Base-by-base conservation (phyloP, 2,329 filamentous ascomycete genomes). In the Endoconidiophora polonica region DNA sequence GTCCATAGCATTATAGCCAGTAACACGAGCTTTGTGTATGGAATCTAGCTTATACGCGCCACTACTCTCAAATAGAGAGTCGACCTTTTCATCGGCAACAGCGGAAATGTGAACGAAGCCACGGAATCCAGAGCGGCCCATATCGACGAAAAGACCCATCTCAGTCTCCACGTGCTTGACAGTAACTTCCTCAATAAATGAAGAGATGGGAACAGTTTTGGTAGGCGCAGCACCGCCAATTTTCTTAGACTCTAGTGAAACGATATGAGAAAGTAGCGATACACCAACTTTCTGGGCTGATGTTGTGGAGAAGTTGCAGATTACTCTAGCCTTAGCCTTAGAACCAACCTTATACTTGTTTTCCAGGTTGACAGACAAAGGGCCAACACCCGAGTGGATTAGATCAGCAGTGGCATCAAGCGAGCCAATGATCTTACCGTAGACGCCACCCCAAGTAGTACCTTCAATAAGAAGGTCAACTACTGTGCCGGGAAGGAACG, bases 91-190 rank as follows among this genome's bases (percentile, higher is more conserved):
- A 62, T 98, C 90, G 53, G 90, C 83, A 54, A 98, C 76, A 55
- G 85, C 78, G 1, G 91, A 98, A 56, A 98, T 93, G 63, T 98
- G 91, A 20, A 93, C 87, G 59, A 95, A 98, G 7, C 86, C 86
- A n/a, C 76, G 70, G 2, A 90, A 69, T 26, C 79, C 86, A 3
- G 63, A 55, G 14, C 66, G 56, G 1, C 79, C 80, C 38, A 87
- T 66, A 56, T 83, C 76, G 5, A 87, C 72, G 58, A 93, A 94
- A 2, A 95, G 70, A 48, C 91, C 93, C 54, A 90, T 76, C 2
- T 81, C 79, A 4, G 79, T 70, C 56, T 93, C 83, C 2, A 95
- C 86, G 56, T 83, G 83, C 48, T 79, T 74, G 5, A 98, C 79
- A 37, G 77, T 86, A 51, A 84, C 86, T 56, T 82, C 75, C 44